phyloP scores from a whole-genome alignment of 495 filamentous ascomycete species.

The Podospora comata region DNA sequence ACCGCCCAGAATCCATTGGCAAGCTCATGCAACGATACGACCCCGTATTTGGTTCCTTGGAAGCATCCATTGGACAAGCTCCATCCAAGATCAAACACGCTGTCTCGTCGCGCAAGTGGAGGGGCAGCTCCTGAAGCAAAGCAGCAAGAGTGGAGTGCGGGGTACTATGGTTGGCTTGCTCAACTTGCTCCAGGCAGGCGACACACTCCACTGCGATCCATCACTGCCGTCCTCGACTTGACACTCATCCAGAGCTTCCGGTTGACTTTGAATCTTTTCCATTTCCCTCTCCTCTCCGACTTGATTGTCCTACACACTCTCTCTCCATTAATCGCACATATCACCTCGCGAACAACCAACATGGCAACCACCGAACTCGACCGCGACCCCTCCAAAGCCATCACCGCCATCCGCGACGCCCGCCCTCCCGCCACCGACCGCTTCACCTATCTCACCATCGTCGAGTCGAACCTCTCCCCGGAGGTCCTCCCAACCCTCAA shows the following conservation, averaged over 20 bases:
- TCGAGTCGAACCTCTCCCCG: constrained; percentile 80
- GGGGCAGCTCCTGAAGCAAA: not conserved
- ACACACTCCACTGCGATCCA: not conserved
- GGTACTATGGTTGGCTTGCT: not conserved
- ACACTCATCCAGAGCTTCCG: constrained; percentile 1
- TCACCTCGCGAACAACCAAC: not conserved
- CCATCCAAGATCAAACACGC: not conserved
- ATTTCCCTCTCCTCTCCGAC: not conserved
- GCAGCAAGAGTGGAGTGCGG: not conserved
- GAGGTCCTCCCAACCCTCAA: constrained; percentile 74
- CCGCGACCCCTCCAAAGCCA: constrained; percentile 30
- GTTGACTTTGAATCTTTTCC: not conserved
- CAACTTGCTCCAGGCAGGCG: not conserved
- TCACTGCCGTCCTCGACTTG: not conserved
- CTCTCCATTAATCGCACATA: not conserved
- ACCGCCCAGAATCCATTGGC: not conserved
- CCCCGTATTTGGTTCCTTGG: not conserved
- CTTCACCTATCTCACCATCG: constrained; percentile 81
- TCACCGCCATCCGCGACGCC: constrained; percentile 43
- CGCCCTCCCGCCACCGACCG: constrained; percentile 72
- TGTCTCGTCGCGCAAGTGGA: not conserved
- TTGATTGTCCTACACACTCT: not conserved
- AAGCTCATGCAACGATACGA: not conserved
- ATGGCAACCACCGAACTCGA: not conserved
- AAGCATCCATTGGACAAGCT: not conserved